Conservation (phyloP, 1,284 basidiomycete species). For the Ustilago trichophora region DNA sequence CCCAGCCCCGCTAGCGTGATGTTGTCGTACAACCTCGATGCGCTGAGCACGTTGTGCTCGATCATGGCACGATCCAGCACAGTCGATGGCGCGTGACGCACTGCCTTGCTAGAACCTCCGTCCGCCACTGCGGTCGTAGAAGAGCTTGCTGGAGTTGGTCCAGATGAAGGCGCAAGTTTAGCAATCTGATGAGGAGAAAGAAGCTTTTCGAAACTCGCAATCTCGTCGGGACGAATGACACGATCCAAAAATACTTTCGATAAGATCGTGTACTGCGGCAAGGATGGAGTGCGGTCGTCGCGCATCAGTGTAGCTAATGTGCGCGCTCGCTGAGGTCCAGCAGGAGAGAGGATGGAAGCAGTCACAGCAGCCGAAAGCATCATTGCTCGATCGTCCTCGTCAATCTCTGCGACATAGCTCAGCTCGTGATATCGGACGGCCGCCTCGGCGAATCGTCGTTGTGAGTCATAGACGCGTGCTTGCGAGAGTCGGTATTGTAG, state of each 20-base stretch:
- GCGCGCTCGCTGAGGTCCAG: slow-evolving; percentile 91
- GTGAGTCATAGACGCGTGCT: slow-evolving; percentile 90
- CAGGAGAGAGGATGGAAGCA: slow-evolving; percentile 94
- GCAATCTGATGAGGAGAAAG: slow-evolving; percentile 93
- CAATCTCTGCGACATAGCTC: slow-evolving; percentile 52
- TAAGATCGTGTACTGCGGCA: slow-evolving; percentile 86
- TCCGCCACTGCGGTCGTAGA: slow-evolving; percentile 1
- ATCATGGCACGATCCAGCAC: slow-evolving; percentile 97
- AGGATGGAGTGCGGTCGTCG: slow-evolving; percentile 84
- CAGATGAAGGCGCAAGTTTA: slow-evolving; percentile 72
- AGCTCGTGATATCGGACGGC: slow-evolving; percentile 92
- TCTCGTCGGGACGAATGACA: slow-evolving; percentile 86
- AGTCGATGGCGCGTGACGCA: slow-evolving; percentile 78
- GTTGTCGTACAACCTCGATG: slow-evolving; percentile 73
- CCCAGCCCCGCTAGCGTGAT: slow-evolving; percentile 54
- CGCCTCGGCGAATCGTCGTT: slow-evolving; percentile 92
- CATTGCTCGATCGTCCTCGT: slow-evolving; percentile 43
- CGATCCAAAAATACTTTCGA: slow-evolving; percentile 97
- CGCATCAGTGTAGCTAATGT: slow-evolving; percentile 89
- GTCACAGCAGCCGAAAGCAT: slow-evolving; percentile 81
- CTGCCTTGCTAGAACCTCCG: not conserved
- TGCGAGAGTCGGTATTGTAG: slow-evolving; percentile 67
- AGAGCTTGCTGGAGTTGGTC: not conserved
- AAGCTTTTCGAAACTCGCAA: slow-evolving; percentile 85
- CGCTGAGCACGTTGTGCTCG: slow-evolving; percentile 96